Conservation (phyloP, 2,329 filamentous ascomycete genomes). For the Hypomyces perniciosus region DNA sequence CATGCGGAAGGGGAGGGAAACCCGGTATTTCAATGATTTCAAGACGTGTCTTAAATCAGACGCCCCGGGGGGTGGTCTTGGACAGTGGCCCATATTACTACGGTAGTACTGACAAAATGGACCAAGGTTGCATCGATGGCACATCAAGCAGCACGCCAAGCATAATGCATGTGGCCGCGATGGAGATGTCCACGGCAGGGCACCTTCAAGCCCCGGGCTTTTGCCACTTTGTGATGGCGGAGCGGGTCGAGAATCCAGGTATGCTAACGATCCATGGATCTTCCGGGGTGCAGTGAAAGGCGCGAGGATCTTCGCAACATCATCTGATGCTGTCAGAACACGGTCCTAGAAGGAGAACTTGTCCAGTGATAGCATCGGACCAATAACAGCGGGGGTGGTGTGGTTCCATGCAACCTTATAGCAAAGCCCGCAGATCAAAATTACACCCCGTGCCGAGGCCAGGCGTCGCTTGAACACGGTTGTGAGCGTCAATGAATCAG, state of each 20-base stretch:
- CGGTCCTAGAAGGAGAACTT: too few relatives aligned
- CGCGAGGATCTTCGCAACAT: not conserved
- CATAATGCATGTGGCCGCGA: too few relatives aligned
- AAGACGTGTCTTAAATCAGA: not conserved
- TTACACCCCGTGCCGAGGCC: not conserved
- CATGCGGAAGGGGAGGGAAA: not conserved
- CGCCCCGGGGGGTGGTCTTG: too few relatives aligned
- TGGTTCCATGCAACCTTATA: not conserved
- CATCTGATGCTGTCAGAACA: not conserved
- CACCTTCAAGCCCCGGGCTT: too few relatives aligned
- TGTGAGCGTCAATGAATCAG: too few relatives aligned
- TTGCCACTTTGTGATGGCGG: not conserved
- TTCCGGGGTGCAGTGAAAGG: not conserved
- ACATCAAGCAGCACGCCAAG: too few relatives aligned
- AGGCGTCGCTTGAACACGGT: not conserved
- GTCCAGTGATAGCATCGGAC: not conserved
- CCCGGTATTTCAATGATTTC: conserved; percentile 8
- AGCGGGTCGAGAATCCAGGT: too few relatives aligned
- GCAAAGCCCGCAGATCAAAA: not conserved
- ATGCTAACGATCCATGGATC: too few relatives aligned
- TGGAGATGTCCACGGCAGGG: too few relatives aligned
- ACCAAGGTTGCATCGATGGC: too few relatives aligned
- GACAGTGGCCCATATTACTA: not conserved
- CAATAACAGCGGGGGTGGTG: not conserved
- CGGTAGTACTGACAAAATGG: not conserved